Percentiles rank a stretch among this genome's conserved stretches.
Conservation (phyloP, 2,329 filamentous ascomycete species). For the Pseudocercospora crystallina region DNA sequence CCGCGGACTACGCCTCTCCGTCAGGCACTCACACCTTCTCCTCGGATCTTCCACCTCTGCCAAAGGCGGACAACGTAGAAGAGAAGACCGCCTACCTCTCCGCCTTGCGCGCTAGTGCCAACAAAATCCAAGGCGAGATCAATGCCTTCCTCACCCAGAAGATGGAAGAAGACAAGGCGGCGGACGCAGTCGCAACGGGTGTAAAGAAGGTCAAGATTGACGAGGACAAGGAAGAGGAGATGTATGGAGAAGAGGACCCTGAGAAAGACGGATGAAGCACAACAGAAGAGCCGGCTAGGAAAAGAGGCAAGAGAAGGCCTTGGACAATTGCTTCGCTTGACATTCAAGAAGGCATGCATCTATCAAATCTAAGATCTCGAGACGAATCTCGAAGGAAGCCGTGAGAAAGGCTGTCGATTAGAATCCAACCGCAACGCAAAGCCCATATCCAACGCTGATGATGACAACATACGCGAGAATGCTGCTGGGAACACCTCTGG, state of each 20-base stretch:
- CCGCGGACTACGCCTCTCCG: slow-evolving; percentile 30
- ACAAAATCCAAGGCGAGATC: slow-evolving; percentile 62
- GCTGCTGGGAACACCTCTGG: slow-evolving; percentile 84
- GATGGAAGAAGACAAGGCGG: slow-evolving; percentile 71
- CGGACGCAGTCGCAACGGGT: slow-evolving; percentile 36
- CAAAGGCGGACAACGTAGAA: slow-evolving; percentile 28
- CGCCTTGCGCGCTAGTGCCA: slow-evolving; percentile 58
- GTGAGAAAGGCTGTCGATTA: slow-evolving; percentile 35
- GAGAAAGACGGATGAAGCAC: slow-evolving; percentile 50
- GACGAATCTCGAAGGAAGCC: background rate
- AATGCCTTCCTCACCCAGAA: slow-evolving; percentile 70
- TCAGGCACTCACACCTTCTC: slow-evolving; percentile 26
- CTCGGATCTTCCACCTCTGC: slow-evolving; percentile 20
- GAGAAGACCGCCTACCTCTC: slow-evolving; percentile 62
- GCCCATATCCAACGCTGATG: slow-evolving; percentile 82
- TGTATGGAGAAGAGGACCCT: slow-evolving; percentile 80
- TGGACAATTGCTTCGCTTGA: too few species aligned
- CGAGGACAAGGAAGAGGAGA: slow-evolving; percentile 56
- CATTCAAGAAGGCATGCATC: background rate
- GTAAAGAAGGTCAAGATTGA: slow-evolving; percentile 31
- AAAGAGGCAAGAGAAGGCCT: background rate
- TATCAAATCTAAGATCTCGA: too few species aligned
- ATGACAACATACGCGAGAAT: slow-evolving; percentile 78
- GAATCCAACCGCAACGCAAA: slow-evolving; percentile 76
- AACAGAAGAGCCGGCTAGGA: background rate